phyloP scores from a whole-genome alignment of 331 rosid species.

The Spiraea crenata region DNA sequence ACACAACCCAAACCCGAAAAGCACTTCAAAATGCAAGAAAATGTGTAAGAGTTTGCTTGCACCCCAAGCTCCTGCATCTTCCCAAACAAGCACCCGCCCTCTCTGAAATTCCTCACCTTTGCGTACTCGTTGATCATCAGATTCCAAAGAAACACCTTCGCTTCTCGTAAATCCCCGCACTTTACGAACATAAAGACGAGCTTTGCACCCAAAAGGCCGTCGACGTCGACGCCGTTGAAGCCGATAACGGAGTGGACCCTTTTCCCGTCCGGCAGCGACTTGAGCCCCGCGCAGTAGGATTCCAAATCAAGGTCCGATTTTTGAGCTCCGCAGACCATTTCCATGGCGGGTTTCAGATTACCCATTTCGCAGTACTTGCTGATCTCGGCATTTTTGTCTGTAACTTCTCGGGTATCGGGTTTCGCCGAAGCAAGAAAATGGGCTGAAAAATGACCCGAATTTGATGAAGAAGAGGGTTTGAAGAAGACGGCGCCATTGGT shows the following conservation, averaged over 20 bases:
- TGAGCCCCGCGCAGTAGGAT: constrained; percentile 43
- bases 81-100: constrained; percentile 48
- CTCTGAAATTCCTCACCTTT: constrained; percentile 42
- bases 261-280: constrained; percentile 53
- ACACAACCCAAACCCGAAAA: constrained; percentile 44
- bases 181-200: constrained; percentile 68
- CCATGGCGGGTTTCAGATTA: constrained; percentile 50
- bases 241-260: constrained; percentile 49
- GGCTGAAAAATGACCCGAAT: constrained; percentile 23
- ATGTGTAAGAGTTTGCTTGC: constrained; percentile 53
- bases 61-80: constrained; percentile 53
- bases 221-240: constrained; percentile 35
- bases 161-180: constrained; percentile 60
- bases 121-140: constrained; percentile 62
- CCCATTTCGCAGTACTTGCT: constrained; percentile 47
- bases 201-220: constrained; percentile 59
- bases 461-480: constrained; percentile 32
- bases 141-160: constrained; percentile 68
- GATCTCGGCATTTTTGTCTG: constrained; percentile 29
- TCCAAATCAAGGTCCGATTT: constrained; percentile 44
- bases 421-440: constrained; percentile 26
- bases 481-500: constrained; percentile 28
- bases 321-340: constrained; percentile 38
- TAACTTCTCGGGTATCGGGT: constrained; percentile 4
- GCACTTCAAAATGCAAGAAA: constrained; percentile 63